phyloP scores from a whole-genome alignment of 495 filamentous ascomycete species.

The Penicillium egyptiacum region DNA sequence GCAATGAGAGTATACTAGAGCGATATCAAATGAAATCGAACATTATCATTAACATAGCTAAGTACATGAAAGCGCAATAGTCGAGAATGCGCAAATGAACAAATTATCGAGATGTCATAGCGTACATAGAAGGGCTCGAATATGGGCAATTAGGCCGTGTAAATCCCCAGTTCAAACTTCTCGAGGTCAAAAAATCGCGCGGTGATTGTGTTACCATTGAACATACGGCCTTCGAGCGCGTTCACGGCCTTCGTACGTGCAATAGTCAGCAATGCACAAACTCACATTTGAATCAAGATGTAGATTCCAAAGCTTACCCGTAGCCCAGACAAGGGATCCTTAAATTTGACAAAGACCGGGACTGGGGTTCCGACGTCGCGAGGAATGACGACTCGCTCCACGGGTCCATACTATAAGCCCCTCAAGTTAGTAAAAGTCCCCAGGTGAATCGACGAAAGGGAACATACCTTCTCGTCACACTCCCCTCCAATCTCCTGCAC shows the following conservation, averaged over 20 bases:
- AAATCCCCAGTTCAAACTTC: conserved; percentile 74
- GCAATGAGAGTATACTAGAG: not conserved
- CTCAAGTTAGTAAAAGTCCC: conserved; percentile 12
- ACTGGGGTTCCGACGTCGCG: conserved; percentile 49
- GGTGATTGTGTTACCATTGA: conserved; percentile 78
- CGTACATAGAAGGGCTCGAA: not conserved
- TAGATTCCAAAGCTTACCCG: conserved; percentile 55
- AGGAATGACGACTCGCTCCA: conserved; percentile 80
- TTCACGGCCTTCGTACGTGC: conserved; percentile 68
- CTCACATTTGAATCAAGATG: not conserved
- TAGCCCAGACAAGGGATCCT: conserved; percentile 72
- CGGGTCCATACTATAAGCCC: conserved; percentile 66
- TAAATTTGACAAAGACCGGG: conserved; percentile 90
- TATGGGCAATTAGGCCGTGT: conserved; percentile 40
- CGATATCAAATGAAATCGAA: not conserved
- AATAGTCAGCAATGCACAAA: conserved; percentile 7
- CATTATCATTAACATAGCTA: not conserved
- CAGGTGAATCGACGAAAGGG: not conserved
- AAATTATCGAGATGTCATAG: conserved; percentile 4
- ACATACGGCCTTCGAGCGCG: conserved; percentile 76
- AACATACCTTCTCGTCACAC: conserved; percentile 70
- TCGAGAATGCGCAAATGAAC: not conserved
- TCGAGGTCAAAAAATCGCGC: conserved; percentile 78
- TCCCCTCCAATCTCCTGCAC: conserved; percentile 94
- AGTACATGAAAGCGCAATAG: not conserved